Base-by-base conservation (phyloP, 1,139 yeast species). In the Zygosaccharomyces sapae region DNA sequence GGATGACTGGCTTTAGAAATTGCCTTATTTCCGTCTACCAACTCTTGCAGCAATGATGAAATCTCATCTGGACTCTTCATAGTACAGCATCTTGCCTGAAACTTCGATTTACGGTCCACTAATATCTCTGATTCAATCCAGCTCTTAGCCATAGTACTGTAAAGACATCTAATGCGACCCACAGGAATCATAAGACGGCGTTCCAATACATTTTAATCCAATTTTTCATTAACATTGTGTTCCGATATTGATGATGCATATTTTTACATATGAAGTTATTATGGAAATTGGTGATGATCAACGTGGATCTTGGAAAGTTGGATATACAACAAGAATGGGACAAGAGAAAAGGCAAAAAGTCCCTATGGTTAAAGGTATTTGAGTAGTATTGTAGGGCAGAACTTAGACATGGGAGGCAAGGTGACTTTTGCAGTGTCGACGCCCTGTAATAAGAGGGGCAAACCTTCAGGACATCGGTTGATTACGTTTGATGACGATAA, bases 1-100 rank as follows among this genome's bases (percentile, higher is more conserved):
- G 82, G 85, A 62, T 84, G 92, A 5, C 81, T 68, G 0, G 90
- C 82, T 46, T 74, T 74, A 25, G 67, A 66, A 0, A 76, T 57
- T 1, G 72, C 63, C 45, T 74, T 74, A 51, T 77, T 77, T 40
- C 67, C 63, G 7, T 70, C 61, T 5, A 71, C 52, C 20, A 83
- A 66, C 34, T 70, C 63, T 6, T 60, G 51, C 3, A 81, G 55
- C 1, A 76, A 58, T 0, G 35, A 42, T 0, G 73, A 67, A 0
- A 81, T 70, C 2, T 80, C 77, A 0, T 62, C 53, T 7, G 69
- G 60, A 31, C 65, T 55, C 0, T 50, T 44, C 0, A 83, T 53
- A 0, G 64, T 54, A 1, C 74, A 72, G 50, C 77, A 73, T 50
- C 82, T 71, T 1, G 80, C 88, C 61, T 80, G 84, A 55, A 83